Evolutionary conservation across 2,329 filamentous ascomycete species (phyloP), one percentile per base, ranked within the genome.

Genomic region (Colletotrichum tropicale): DNA sequence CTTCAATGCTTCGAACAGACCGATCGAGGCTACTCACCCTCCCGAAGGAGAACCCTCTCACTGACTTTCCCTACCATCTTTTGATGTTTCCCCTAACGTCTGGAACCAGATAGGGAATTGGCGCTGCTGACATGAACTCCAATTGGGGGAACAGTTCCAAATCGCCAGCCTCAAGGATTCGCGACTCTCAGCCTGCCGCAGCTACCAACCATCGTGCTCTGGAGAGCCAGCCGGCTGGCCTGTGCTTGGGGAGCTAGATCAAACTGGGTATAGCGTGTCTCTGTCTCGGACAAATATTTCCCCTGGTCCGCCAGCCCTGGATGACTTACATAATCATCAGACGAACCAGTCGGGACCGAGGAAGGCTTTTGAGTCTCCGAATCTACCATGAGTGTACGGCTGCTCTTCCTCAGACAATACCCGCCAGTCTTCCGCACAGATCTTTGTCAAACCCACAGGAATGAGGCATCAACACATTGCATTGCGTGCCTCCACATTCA

Each of bases 1-100:
- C 32, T 48, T 65, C 24, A 18, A 30, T 43, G 24, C 30, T 58
- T 36, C 62, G 24, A 15, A 28, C 26, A 66, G 34, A 48, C 52
- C 55, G 66, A 58, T 30, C n/a, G 34, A 26, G 55, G 7, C 21
- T 34, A 82, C 88, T 80, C 83, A 92, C 91, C 91, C 88, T 92
- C 91, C 82, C 91, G 84, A 34, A 91, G 87, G 84, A 92, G 91
- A 80, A 92, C 90, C 84, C 90, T 89, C 85, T 92, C 91, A 84
- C 90, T 92, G 78, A 92, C 91, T 86, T 92, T 92, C 76, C 91
- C 91, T 74, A 92, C 91, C 91, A 92, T 76, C 5, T 5, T 92
- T 71, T 75, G 66, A 66, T 69, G 62, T 48, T 66, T 36, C 65
- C 61, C 62, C 70, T 65, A 48, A 56, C 26, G n/a, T 75, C 34